Conservation (phyloP, 2,329 filamentous ascomycete genomes). For the Fusarium compactum region DNA sequence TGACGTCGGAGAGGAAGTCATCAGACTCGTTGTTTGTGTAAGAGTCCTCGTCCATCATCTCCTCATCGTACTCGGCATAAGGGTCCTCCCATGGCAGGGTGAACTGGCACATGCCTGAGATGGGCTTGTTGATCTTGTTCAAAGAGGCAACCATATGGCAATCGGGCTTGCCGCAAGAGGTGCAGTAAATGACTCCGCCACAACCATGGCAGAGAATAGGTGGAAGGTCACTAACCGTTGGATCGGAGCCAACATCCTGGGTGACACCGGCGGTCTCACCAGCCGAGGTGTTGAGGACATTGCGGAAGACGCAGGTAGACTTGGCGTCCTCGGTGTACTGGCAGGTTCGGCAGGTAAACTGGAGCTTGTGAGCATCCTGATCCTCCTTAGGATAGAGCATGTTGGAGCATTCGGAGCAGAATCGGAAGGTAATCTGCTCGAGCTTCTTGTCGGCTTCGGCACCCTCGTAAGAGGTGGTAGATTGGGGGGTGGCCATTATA, state of each 20-base stretch:
- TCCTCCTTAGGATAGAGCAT: conserved; percentile 98
- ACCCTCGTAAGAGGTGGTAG: conserved; percentile 59
- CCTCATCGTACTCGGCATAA: conserved; percentile 56
- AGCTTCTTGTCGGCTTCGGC: conserved; percentile 62
- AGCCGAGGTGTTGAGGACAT: conserved; percentile 89
- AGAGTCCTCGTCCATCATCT: conserved; percentile 49
- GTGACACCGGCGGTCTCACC: conserved; percentile 97
- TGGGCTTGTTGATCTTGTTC: conserved; percentile 39
- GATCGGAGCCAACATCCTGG: conserved; percentile 96
- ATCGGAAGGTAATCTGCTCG: conserved; percentile 94
- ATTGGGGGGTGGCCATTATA: conserved; percentile 69
- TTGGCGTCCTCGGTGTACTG: conserved; percentile 88
- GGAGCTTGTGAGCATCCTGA: conserved; percentile 81
- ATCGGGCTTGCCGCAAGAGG: conserved; percentile 52
- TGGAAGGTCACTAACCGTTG: conserved; percentile 85
- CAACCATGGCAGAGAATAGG: conserved; percentile 61
- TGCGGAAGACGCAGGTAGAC: conserved; percentile 94
- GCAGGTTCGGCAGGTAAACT: conserved; percentile 97
- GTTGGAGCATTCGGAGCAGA: conserved; percentile 99
- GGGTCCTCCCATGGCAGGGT: conserved; percentile 50
- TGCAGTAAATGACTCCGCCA: conserved; percentile 59
- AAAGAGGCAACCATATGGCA: conserved; percentile 40
- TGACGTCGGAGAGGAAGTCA: conserved; percentile 39
- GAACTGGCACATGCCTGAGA: conserved; percentile 50
- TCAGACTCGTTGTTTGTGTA: conserved; percentile 35